A percentile compares a stretch with the other conserved stretches of the same genome.
phyloP scores from a whole-genome alignment of 2,329 filamentous ascomycete species.

The Alternaria infectoria region DNA sequence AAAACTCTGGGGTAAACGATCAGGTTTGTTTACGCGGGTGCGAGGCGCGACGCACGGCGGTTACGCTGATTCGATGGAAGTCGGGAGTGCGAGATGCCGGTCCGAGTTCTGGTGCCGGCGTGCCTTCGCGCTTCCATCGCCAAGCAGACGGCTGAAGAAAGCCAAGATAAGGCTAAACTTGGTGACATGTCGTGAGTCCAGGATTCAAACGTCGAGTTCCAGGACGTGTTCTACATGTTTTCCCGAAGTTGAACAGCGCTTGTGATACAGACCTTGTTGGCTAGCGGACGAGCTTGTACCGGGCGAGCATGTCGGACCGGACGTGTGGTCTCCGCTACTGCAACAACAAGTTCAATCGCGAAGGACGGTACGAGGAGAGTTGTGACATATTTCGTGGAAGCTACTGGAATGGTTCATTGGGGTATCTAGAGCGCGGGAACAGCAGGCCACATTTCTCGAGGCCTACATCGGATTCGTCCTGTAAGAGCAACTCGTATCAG shows the following conservation, averaged over 20 bases:
- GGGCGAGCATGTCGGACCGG: not conserved
- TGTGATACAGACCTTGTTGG: not conserved
- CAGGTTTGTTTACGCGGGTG: not conserved
- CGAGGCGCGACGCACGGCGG: constrained; percentile 2
- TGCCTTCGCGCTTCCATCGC: not conserved
- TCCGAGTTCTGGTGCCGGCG: not conserved
- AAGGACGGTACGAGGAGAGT: not conserved
- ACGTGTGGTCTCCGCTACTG: not conserved
- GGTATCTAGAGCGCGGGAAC: not conserved
- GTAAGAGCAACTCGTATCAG: no score
- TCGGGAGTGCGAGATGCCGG: constrained; percentile 10
- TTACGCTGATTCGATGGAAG: not conserved
- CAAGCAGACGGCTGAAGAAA: not conserved
- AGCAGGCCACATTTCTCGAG: not conserved
- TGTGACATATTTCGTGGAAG: not conserved
- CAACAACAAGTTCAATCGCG: not conserved
- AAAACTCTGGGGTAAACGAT: constrained; percentile 12
- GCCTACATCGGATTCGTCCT: not conserved
- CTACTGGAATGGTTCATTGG: not conserved
- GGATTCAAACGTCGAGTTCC: not conserved
- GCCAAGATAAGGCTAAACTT: not conserved
- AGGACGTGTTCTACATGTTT: not conserved
- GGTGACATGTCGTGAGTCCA: not conserved
- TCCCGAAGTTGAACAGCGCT: not conserved
- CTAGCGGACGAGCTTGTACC: not conserved